A percentile compares a stretch with the other conserved stretches of the same genome.
Evolutionary conservation across 2,329 filamentous ascomycete genomes (phyloP).

Genomic region (Lecanosticta acicola): DNA sequence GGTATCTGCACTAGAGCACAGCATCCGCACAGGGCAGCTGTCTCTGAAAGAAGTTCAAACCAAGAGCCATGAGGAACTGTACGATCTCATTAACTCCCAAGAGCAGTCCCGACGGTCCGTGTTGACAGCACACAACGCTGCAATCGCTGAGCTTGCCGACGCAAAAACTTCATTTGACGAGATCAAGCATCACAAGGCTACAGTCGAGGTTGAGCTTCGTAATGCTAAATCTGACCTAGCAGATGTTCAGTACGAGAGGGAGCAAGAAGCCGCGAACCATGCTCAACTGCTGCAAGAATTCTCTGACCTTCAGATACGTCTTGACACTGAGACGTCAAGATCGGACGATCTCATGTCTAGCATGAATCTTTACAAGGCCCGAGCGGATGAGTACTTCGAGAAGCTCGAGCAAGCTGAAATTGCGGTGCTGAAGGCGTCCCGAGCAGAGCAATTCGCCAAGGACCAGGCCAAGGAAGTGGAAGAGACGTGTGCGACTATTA

Average conservation of each 20-base stretch:
- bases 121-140: slow-evolving; percentile 77
- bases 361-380: slow-evolving; percentile 80
- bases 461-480: slow-evolving; percentile 85
- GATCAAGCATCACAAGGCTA: slow-evolving; percentile 72
- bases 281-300: slow-evolving; percentile 87
- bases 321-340: slow-evolving; percentile 83
- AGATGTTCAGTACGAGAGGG: slow-evolving; percentile 69
- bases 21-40: slow-evolving; percentile 77
- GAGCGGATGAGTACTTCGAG: slow-evolving; percentile 92
- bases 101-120: slow-evolving; percentile 80
- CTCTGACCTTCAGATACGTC: slow-evolving; percentile 83
- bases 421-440: slow-evolving; percentile 81
- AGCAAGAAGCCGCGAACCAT: slow-evolving; percentile 83
- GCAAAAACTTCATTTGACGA: slow-evolving; percentile 83
- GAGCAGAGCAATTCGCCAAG: slow-evolving; percentile 91
- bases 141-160: slow-evolving; percentile 76
- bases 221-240: slow-evolving; percentile 78
- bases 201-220: slow-evolving; percentile 78
- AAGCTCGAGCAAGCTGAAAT: slow-evolving; percentile 97
- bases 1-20: slow-evolving; percentile 81
- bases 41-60: slow-evolving; percentile 87
- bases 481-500: slow-evolving; percentile 80
- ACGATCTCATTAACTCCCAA: slow-evolving; percentile 86
- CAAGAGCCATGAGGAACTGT: slow-evolving; percentile 88
- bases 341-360: slow-evolving; percentile 77